Percentiles rank a stretch among this genome's conserved stretches.
These are phyloP conservation scores for Thoreauomyces humboldtii DNA, from an alignment of 192 early-diverging fungal genomes.

Conservation along the genomic window DNA sequence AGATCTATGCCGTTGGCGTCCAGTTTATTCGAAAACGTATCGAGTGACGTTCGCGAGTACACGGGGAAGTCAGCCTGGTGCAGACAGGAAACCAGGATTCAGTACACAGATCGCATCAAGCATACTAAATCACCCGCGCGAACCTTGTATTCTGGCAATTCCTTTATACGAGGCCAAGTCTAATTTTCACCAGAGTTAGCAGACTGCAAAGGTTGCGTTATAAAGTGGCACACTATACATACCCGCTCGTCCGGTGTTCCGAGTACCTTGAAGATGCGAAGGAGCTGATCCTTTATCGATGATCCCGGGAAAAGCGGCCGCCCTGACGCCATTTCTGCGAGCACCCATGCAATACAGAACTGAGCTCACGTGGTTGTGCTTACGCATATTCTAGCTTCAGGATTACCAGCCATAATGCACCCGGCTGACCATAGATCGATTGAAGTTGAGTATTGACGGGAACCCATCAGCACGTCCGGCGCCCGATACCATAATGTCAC, in stretches of 20 bases:
- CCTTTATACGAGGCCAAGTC: slow-evolving; percentile 80
- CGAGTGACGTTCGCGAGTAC: slow-evolving; percentile 68
- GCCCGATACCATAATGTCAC: slow-evolving; percentile 98
- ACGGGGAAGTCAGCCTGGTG: slow-evolving; percentile 75
- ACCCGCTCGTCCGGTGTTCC: slow-evolving; percentile 74
- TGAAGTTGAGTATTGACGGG: slow-evolving; percentile 85
- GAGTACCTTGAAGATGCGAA: slow-evolving; percentile 84
- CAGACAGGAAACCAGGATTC: no score
- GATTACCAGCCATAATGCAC: slow-evolving; percentile 81
- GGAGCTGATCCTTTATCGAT: slow-evolving; percentile 82
- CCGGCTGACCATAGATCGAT: slow-evolving; percentile 98
- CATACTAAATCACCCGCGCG: no score
- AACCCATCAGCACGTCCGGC: slow-evolving; percentile 92
- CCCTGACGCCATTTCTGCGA: slow-evolving; percentile 51
- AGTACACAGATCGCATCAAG: no score
- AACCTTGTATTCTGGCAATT: slow-evolving; percentile 87
- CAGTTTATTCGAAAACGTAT: slow-evolving; percentile 77
- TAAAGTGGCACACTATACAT: not conserved
- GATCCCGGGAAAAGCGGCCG: slow-evolving; percentile 89
- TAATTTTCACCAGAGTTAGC: no score
- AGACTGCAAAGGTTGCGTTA: not conserved
- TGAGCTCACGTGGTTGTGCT: no score
- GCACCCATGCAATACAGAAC: no score
- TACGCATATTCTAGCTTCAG: no score
- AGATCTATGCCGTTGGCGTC: slow-evolving; percentile 83